Evolutionary conservation across 768 basidiomycete genomes (phyloP), one percentile per base, ranked within the genome.

Genomic region (Tylopilus vinaceipallidus): DNA sequence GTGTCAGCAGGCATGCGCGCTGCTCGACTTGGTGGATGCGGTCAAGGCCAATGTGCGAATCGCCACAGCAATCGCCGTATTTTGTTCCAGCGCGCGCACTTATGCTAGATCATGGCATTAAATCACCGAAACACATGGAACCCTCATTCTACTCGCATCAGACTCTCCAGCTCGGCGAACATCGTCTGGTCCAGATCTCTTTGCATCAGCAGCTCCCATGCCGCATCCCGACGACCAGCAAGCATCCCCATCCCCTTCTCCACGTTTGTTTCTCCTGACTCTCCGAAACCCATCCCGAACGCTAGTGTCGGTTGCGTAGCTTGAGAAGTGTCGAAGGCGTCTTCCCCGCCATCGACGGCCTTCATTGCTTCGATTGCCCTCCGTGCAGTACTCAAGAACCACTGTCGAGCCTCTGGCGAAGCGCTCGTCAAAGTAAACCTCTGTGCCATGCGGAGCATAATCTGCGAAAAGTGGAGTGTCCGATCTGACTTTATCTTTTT

Each of bases 251-350:
- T 84, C 7, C 91, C 91, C 52, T 75, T 82, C 65, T 92, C 88
- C 40, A 77, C 70, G 10, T 73, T 73, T 16, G 67, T 77, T 57
- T 90, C 86, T 8, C 80, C 82, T 36, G 79, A 76, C 62, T 91
- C 91, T 2, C 85, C 81, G 59, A 86, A 91, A 13, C 88, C 90
- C 78, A 92, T 87, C n/a, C 89, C 90, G 63, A 91, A 92, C 5
- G 86, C 75, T 43, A 92, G 75, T 4, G 80, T 78, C 5, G 88
- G 77, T 42, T 73, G 73, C 17, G 71, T 69, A 17, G 81, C 67
- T 54, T 84, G 81, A 3, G 83, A 74, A 5, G 77, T 79, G 60
- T 90, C 89, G 55, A 89, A 87, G 32, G 79, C 74, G 62, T 92
- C 90, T 56, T 81, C 80, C 10, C 75, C 83, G 54, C 84, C 86